Conservation (phyloP, 73 alveolate genomes). For the Paramecium sexaurelia region DNA sequence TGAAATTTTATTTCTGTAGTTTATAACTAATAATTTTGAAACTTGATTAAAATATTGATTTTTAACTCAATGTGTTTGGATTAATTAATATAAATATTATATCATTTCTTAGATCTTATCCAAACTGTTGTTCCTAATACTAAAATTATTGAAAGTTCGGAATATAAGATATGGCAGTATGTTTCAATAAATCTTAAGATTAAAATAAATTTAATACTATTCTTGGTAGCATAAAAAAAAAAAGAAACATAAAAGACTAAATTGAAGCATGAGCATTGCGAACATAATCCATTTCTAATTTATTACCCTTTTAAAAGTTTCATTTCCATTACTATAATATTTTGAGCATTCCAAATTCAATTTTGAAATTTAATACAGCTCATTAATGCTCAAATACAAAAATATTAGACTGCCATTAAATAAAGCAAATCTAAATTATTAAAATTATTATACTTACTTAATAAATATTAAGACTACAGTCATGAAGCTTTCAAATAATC, state of each 20-base stretch:
- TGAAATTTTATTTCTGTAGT: no score
- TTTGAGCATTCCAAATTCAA: not conserved
- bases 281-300: constrained; percentile 3
- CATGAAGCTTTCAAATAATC: not conserved
- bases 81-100: constrained; percentile 28
- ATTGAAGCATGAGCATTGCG: not conserved
- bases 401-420: constrained; percentile 26
- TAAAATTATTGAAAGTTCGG: not conserved
- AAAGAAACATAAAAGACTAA: not conserved
- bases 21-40: no score
- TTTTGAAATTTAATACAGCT: not conserved
- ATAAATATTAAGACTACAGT: not conserved
- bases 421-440: not conserved
- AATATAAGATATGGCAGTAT: not conserved
- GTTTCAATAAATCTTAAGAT: not conserved
- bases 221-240: not conserved
- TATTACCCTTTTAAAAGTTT: constrained; percentile 22
- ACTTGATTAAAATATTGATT: constrained; percentile 29
- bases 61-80: constrained; percentile 33
- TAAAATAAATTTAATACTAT: not conserved
- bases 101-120: constrained; percentile 13
- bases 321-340: constrained; percentile 47
- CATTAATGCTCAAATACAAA: not conserved
- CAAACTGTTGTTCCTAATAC: not conserved
- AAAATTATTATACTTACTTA: not conserved